These are phyloP conservation scores for Raddia distichophylla DNA, from an alignment of 176 grass and related monocot genomes.

Conservation along the genomic window DNA sequence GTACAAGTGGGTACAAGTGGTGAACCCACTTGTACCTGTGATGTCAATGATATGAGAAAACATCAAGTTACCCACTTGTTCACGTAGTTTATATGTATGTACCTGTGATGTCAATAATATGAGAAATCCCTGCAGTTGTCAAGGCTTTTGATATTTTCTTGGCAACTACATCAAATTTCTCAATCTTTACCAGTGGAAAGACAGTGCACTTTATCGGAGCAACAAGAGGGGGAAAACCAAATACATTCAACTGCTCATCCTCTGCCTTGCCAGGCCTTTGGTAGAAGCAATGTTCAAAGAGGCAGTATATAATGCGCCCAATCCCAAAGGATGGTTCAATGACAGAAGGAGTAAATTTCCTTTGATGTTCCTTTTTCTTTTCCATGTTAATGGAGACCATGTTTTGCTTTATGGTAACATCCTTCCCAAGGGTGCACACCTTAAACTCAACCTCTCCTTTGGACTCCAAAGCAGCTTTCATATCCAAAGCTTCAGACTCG, in stretches of 20 bases:
- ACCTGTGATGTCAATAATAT: slow-evolving; percentile 95
- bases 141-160: slow-evolving; percentile 78
- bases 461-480: slow-evolving; percentile 77
- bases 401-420: slow-evolving; percentile 71
- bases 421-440: slow-evolving; percentile 79
- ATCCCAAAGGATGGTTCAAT: slow-evolving; percentile 97
- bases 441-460: slow-evolving; percentile 77
- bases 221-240: slow-evolving; percentile 77
- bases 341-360: slow-evolving; percentile 93
- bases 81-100: slow-evolving; percentile 1
- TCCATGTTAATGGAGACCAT: slow-evolving; percentile 86
- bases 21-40: slow-evolving; percentile 51
- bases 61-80: too few relatives aligned
- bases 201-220: slow-evolving; percentile 95
- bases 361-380: slow-evolving; percentile 90
- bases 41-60: slow-evolving; percentile 84
- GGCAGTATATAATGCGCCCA: slow-evolving; percentile 89
- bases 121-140: slow-evolving; percentile 72
- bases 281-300: slow-evolving; percentile 87
- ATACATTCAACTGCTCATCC: slow-evolving; percentile 86
- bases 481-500: slow-evolving; percentile 74
- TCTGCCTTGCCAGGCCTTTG: slow-evolving; percentile 68
- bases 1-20: background rate
- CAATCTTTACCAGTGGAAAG: slow-evolving; percentile 77
- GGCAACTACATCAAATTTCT: slow-evolving; percentile 76